phyloP scores from a whole-genome alignment of 331 rosid genomes.

The Quercus lobata region DNA sequence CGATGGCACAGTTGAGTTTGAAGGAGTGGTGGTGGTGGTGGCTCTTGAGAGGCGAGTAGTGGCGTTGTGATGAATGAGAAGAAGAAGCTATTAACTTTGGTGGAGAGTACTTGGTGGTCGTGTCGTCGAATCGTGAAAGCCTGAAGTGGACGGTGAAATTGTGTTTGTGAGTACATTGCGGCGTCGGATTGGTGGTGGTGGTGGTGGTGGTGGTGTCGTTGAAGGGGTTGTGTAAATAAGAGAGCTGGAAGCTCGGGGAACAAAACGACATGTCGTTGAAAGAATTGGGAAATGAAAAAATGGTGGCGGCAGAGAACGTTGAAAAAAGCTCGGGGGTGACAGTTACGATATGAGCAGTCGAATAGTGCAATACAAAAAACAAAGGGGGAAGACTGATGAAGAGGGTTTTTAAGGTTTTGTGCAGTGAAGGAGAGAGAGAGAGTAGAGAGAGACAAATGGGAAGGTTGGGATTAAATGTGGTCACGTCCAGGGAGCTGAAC shows the following conservation, averaged over 20 bases:
- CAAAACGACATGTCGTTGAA: conserved; percentile 24
- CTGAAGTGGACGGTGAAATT: not conserved
- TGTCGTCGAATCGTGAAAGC: not conserved
- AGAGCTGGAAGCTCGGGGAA: conserved; percentile 19
- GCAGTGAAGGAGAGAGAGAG: not conserved
- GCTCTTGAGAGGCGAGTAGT: not conserved
- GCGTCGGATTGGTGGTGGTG: not conserved
- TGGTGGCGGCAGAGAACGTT: not conserved
- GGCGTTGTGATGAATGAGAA: not conserved
- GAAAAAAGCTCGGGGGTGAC: not conserved
- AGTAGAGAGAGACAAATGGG: too few species aligned
- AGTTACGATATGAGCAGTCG: too few species aligned
- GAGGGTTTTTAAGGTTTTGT: not conserved
- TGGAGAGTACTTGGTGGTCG: not conserved
- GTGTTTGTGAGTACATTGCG: not conserved
- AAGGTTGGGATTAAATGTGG: too few species aligned
- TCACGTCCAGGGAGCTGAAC: too few species aligned
- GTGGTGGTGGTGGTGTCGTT: not conserved
- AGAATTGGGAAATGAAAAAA: not conserved
- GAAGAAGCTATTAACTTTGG: not conserved
- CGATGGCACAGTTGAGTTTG: conserved; percentile 17
- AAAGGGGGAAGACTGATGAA: too few species aligned
- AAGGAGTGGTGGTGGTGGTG: not conserved
- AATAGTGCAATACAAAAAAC: too few species aligned
- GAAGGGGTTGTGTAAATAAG: not conserved